phyloP scores from a whole-genome alignment of 805 yeast genomes.

The Saccharomycopsis synnaedendra region DNA sequence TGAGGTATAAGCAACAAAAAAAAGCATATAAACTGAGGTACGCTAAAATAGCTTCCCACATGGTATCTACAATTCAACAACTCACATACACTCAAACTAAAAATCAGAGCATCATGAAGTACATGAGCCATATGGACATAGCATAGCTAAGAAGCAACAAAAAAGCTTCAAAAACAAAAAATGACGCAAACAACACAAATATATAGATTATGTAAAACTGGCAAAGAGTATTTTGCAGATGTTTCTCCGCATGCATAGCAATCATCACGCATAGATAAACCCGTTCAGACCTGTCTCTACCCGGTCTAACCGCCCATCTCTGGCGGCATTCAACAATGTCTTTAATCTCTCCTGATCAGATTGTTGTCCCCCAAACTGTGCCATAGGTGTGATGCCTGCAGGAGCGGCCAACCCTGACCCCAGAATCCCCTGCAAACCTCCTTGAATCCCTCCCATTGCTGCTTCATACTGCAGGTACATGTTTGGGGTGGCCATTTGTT shows the following conservation, averaged over 20 bases:
- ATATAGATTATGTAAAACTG: too few relatives aligned
- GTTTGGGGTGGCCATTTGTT: constrained; percentile 12
- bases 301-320: constrained; percentile 43
- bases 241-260: neutral
- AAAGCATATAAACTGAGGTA: too few relatives aligned
- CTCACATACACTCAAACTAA: too few relatives aligned
- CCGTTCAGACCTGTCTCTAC: constrained; percentile 37
- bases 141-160: too few relatives aligned
- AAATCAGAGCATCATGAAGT: too few relatives aligned
- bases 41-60: too few relatives aligned
- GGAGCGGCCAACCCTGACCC: constrained; percentile 10
- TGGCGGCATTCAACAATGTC: constrained; percentile 41
- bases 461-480: constrained; percentile 12
- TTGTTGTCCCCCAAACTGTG: constrained; percentile 15
- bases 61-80: too few relatives aligned
- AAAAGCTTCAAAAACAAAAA: neutral
- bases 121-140: too few relatives aligned
- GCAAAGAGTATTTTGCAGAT: too few relatives aligned
- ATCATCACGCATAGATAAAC: constrained; percentile 16
- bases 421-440: constrained; percentile 1
- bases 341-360: constrained; percentile 31
- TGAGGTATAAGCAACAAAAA: too few relatives aligned
- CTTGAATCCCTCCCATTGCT: neutral
- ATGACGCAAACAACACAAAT: neutral
- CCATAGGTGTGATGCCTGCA: neutral